Conservation (phyloP, 176 grass and related monocot genomes). For the Oryza glaberrima region DNA sequence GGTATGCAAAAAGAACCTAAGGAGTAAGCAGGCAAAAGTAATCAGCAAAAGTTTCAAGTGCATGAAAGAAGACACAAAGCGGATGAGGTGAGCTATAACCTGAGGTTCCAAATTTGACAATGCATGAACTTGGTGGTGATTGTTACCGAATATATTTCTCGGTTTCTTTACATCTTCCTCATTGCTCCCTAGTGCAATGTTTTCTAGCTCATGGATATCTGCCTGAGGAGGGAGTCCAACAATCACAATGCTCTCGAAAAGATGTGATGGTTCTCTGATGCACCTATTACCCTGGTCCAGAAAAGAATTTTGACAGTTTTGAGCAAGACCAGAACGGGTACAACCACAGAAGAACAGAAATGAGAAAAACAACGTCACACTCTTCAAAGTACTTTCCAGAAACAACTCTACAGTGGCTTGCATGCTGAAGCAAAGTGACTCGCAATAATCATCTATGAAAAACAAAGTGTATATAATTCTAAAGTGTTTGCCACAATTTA, state of each 20-base stretch:
- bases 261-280: constrained; percentile 77
- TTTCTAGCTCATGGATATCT: constrained; percentile 77
- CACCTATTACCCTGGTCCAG: constrained; percentile 67
- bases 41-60: constrained; percentile 16
- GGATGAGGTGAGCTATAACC: constrained; percentile 51
- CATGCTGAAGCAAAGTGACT: background rate
- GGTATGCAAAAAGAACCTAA: constrained; percentile 96
- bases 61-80: constrained; percentile 18
- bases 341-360: background rate
- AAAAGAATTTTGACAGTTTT: constrained; percentile 37
- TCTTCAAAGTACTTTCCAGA: background rate
- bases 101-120: constrained; percentile 91
- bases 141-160: constrained; percentile 70
- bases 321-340: background rate
- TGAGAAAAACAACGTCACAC: background rate
- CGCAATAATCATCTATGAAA: background rate
- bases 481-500: background rate
- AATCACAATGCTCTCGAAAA: constrained; percentile 93
- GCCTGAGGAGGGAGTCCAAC: constrained; percentile 89
- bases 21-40: constrained; percentile 32
- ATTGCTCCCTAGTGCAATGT: constrained; percentile 61
- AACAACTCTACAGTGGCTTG: background rate
- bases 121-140: constrained; percentile 83
- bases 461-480: background rate
- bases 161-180: constrained; percentile 71